phyloP scores from a whole-genome alignment of 352 stramenopile species.

The Globisporangium cylindrosporum region DNA sequence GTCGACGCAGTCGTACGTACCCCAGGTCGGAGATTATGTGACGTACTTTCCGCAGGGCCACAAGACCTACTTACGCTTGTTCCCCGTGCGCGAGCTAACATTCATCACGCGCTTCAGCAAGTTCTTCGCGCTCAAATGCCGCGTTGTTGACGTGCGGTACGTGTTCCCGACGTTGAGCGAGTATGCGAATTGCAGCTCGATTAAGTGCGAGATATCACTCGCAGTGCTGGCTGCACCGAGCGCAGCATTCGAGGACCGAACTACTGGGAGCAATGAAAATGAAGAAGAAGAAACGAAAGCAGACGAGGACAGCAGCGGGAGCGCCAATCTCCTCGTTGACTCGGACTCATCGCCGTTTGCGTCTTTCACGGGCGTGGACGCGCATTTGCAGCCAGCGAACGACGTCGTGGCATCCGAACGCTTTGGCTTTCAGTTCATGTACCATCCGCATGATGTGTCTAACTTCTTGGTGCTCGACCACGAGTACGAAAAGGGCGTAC shows the following conservation, averaged over 20 bases:
- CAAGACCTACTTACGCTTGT: conserved; percentile 38
- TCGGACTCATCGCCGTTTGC: conserved; percentile 46
- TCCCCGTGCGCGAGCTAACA: conserved; percentile 35
- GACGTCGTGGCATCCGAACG: conserved; percentile 35
- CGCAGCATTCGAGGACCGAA: conserved; percentile 17
- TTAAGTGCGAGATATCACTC: conserved; percentile 70
- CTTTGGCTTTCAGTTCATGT: conserved; percentile 64
- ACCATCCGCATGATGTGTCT: conserved; percentile 75
- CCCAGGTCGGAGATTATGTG: conserved; percentile 78
- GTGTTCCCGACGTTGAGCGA: conserved; percentile 63
- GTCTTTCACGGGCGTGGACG: conserved; percentile 67
- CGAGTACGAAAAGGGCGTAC: conserved; percentile 75
- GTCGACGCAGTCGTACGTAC: conserved; percentile 67
- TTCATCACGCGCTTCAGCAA: conserved; percentile 51
- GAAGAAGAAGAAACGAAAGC: conserved; percentile 40
- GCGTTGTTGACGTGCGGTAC: conserved; percentile 73
- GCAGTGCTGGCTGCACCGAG: conserved; percentile 59
- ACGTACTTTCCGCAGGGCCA: conserved; percentile 83
- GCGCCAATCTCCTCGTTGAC: conserved; percentile 30
- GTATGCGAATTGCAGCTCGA: conserved; percentile 52
- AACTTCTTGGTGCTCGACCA: conserved; percentile 88
- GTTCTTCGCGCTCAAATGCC: conserved; percentile 75
- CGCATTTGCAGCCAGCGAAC: conserved; percentile 35
- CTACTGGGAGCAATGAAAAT: background rate
- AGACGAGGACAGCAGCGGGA: conserved; percentile 31